Base-by-base conservation (phyloP, 306 rosid species). In the Citrullus mucosospermus region DNA sequence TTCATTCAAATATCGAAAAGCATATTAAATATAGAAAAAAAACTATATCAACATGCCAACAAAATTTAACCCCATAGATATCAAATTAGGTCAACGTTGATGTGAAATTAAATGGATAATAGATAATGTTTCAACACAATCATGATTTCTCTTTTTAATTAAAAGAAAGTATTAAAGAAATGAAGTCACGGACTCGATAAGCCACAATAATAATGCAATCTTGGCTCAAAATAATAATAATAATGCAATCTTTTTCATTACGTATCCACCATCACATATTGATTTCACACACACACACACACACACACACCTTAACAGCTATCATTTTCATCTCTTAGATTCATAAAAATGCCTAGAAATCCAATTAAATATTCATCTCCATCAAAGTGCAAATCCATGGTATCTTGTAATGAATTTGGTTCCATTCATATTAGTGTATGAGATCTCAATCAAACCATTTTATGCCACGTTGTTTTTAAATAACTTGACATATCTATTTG, bases 31-130 rank as follows among this genome's bases (percentile, higher is more conserved):
- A 48, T 48, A 48, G 9, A 48, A 48, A 48, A 10, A 48, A 10
- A 4, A 1, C 10, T 48, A 2, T 48, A 0, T 48, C 16, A 12
- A 48, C 16, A 48, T 1, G 1, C 0, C 2, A 0, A 1, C 11
- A 7, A 41, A 41, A 8, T 6, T 6, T 6, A 46, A 46, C 11
- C 2, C 4, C 2, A 46, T 46, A 0, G 2, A 11, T 0, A 2
- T 46, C 4, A 46, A 46, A 46, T 46, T 46, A 10, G 53, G 53
- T 48, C 53, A 48, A 48, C 53, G 1, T 48, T 10, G 16, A 48
- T 11, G 53, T 48, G 5, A 48, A 48, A 48, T 48, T 48, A 48
- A 48, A 46, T 7, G 18, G 11, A 55, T 55, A 55, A 55, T 55
- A 55, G 11, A 55, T 55, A 55, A 55, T 55, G 4, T 7, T 55